These are phyloP conservation scores for Hirsutella thompsonii DNA, from an alignment of 2,329 filamentous ascomycete genomes.

Conservation along the genomic window DNA sequence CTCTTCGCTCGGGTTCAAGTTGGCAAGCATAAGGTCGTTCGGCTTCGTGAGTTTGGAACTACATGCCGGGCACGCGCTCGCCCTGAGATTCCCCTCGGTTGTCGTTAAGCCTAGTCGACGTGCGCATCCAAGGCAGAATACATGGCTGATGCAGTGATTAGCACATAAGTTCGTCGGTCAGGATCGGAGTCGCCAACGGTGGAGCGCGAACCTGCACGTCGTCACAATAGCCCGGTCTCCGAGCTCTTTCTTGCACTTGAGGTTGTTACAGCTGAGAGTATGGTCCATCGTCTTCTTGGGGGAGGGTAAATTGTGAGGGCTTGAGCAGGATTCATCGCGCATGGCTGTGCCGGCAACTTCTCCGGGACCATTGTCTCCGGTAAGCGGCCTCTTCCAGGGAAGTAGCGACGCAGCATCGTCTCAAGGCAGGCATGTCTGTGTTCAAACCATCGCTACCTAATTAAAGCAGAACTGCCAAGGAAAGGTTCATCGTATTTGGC, in stretches of 20 bases:
- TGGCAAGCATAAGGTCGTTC: slow-evolving; percentile 61
- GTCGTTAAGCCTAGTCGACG: slow-evolving; percentile 48
- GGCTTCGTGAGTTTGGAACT: slow-evolving; percentile 51
- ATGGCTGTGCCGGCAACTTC: too few species aligned
- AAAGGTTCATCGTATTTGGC: too few species aligned
- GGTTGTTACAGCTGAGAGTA: slow-evolving; percentile 63
- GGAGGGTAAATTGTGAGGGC: neutral
- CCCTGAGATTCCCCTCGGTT: slow-evolving; percentile 11
- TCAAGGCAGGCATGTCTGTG: too few species aligned
- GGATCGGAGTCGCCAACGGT: neutral
- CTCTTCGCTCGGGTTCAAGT: slow-evolving; percentile 70
- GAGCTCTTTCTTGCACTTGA: slow-evolving; percentile 61
- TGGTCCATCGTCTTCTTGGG: slow-evolving; percentile 55
- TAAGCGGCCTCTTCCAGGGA: too few species aligned
- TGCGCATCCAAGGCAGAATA: slow-evolving; percentile 72
- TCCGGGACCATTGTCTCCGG: too few species aligned
- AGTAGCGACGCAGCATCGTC: too few species aligned
- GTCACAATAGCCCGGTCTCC: slow-evolving; percentile 67
- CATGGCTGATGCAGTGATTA: slow-evolving; percentile 44
- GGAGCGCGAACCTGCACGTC: slow-evolving; percentile 57
- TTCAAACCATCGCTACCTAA: too few species aligned
- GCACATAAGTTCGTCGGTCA: too few species aligned
- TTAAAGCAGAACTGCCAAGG: too few species aligned
- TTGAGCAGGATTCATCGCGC: neutral
- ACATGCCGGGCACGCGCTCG: slow-evolving; percentile 63